Evolutionary conservation across 352 stramenopile genomes (phyloP), one percentile per base, ranked within the genome.

Genomic region (Globisporangium cystogenes): DNA sequence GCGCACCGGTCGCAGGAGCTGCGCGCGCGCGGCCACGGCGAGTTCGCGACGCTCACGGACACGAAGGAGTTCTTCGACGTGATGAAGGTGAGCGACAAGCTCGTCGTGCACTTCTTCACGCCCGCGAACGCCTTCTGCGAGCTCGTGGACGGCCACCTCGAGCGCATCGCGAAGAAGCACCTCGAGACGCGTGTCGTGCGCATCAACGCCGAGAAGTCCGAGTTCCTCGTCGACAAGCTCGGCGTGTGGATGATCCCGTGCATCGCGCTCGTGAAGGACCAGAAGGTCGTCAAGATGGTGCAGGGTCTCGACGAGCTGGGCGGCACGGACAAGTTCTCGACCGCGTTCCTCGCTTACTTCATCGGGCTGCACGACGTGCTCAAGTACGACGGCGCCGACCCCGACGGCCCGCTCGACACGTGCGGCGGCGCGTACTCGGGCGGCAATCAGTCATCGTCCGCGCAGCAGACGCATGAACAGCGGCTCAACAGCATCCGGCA

Each of bases 81-180:
- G 3, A 87, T 96, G 62, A 99, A 98, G 65, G 70, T 78, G 46
- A 97, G 82, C 51, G 76, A 96, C 49, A 79, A 87, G 44, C 70
- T 96, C 29, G 84, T 98, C 24, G 79, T 98, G 44, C 96, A 99
- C 77, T 99, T 99, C 67, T 98, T 98, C 72, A 89, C 95, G 54
- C 82, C 86, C 0, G 84, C 85, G 15, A 98, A 97, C 46, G 71
- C 81, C 33, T 91, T 93, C 55, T 99, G 96, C 59, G 80, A 97
- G 63, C 70, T 97, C 15, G 83, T 99, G 55, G 91, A 99, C 68
- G 84, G 78, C 11, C 94, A 98, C 64, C 68, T 99, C 48, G 60
- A 69, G 43, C 84, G 93, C 20, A 70, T 99, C 18, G 93, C 96
- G 44, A 67, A 72, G 29, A 80, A 86, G 44, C 95, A 99, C 74